phyloP scores from a whole-genome alignment of 2,329 filamentous ascomycete species.

The Apiospora malaysiana region DNA sequence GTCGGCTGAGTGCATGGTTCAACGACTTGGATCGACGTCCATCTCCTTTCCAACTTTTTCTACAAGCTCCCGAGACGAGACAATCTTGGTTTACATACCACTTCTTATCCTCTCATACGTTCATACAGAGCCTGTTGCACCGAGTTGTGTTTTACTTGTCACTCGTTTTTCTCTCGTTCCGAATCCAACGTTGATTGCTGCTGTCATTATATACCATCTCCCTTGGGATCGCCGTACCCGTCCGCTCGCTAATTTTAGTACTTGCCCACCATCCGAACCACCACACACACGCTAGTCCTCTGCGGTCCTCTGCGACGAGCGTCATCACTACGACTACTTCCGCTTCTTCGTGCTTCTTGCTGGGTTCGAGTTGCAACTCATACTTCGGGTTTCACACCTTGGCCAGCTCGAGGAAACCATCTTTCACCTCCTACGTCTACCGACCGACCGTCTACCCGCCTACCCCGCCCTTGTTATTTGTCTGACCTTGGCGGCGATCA shows the following conservation, averaged over 20 bases:
- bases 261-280: not conserved
- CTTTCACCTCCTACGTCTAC: not conserved
- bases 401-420: not conserved
- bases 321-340: not conserved
- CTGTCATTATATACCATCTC: not conserved
- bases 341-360: not conserved
- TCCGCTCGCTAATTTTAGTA: slow-evolving; percentile 4
- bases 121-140: not conserved
- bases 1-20: slow-evolving; percentile 8
- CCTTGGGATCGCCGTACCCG: not conserved
- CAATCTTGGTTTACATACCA: not conserved
- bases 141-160: not conserved
- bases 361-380: not conserved
- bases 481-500: not conserved
- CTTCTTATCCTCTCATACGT: not conserved
- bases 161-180: slow-evolving; percentile 4
- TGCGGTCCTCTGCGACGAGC: not conserved
- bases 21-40: not conserved
- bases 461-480: not conserved
- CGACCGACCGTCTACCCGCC: not conserved
- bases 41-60: slow-evolving; percentile 13
- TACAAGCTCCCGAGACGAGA: slow-evolving; percentile 5
- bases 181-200: not conserved
- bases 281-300: not conserved
- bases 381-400: not conserved